phyloP scores from a whole-genome alignment of 345 rosid species.

The Acer yangbiense region DNA sequence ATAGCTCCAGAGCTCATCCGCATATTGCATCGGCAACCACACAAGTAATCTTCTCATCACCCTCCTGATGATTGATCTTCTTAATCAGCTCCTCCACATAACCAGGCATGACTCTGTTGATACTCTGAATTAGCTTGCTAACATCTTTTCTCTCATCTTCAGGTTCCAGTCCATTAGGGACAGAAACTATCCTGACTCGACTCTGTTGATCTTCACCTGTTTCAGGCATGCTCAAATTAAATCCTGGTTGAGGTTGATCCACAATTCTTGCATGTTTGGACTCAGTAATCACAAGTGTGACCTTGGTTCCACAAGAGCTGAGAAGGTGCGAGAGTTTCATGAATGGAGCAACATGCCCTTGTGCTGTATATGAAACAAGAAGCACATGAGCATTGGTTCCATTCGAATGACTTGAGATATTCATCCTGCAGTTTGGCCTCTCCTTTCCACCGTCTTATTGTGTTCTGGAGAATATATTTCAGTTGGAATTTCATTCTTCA shows the following conservation, averaged over 20 bases:
- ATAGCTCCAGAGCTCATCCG: conserved; percentile 31
- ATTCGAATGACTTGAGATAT: not conserved
- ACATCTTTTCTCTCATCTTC: conserved; percentile 27
- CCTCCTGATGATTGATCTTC: conserved; percentile 13
- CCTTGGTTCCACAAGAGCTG: conserved; percentile 15
- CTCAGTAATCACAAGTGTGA: conserved; percentile 28
- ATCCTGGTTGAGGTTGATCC: not conserved
- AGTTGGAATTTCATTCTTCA: not conserved
- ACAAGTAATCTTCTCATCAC: conserved; percentile 19
- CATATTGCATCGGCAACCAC: conserved; percentile 23
- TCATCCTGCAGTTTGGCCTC: not conserved
- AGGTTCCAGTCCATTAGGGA: conserved; percentile 31
- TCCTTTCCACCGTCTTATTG: not conserved
- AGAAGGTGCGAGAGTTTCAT: conserved; percentile 25
- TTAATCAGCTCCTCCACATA: conserved; percentile 25
- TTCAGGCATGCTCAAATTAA: not conserved
- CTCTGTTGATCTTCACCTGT: not conserved
- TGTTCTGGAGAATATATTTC: too few species aligned
- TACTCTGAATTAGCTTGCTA: not conserved
- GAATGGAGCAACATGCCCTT: conserved; percentile 30
- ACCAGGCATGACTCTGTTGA: conserved; percentile 23
- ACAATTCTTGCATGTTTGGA: conserved; percentile 6
- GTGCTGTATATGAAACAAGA: conserved; percentile 24
- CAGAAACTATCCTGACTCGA: conserved; percentile 13
- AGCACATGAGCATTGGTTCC: conserved; percentile 21